Base-by-base conservation (phyloP, 176 grass and related monocot genomes). In the Avena eriantha region DNA sequence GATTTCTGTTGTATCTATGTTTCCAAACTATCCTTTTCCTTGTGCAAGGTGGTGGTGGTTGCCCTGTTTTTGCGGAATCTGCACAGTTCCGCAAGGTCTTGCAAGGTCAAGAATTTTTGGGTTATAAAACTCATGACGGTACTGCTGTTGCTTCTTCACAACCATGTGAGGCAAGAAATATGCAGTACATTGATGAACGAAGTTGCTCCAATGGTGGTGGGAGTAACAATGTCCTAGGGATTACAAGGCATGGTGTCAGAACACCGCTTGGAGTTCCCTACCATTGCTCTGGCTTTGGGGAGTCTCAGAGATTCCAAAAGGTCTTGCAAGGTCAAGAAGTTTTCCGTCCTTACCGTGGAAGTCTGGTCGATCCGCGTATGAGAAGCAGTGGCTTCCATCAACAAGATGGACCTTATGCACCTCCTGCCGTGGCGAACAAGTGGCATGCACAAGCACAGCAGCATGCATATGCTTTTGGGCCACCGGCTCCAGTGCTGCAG, bases 291-390 rank as follows among this genome's bases (percentile, higher is more conserved):
- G 93, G 91, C 91, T 98, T 98, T 86, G 87, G 88, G 73, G 95
- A 98, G 86, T 98, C 93, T 89, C 39, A 84, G 41, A 85, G 97
- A 89, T 96, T 96, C 90, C 97, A 91, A 83, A 98, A 94, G 94
- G 97, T 96, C 97, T 99, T 99, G 97, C 97, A 99, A 99, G 97
- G 97, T 99, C 97, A 99, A 99, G 97, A 99, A 99, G 80, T 99
- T 29, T 87, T 88, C 82, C 86, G 86, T 71, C 84, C 89, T 19
- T 89, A 88, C 41, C 74, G 69, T 43, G 86, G 93, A 83, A 78
- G 51, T 80, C 47, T 79, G 81, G 81, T 79, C 66, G 91, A 95
- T 91, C 23, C 51, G 6, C 51, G 19, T 53, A 45, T 74, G 54
- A 75, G 89, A 45, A 89, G 33, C 83, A 68, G 81, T 69, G 72